Evolutionary conservation across 192 early-diverging fungal genomes (phyloP).

Genomic region (Endogone sp.): DNA sequence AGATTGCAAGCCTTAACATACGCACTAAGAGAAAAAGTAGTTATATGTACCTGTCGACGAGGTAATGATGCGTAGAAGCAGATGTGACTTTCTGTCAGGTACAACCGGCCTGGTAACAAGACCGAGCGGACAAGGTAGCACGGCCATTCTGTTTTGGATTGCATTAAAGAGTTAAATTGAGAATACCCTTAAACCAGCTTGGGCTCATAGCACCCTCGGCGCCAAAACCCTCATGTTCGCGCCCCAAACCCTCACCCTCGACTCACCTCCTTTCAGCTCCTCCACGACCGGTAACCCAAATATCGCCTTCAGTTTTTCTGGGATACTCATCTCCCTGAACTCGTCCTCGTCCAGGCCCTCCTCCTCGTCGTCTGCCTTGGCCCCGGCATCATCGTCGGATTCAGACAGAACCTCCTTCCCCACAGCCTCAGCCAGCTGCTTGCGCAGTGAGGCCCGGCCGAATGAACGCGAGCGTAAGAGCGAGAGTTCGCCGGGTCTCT

Average conservation of each 20-base stretch:
- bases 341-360: not conserved
- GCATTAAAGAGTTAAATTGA: too few relatives aligned
- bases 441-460: constrained; percentile 4
- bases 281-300: constrained; percentile 17
- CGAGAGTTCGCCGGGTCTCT: constrained; percentile 7
- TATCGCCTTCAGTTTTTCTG: constrained; percentile 22
- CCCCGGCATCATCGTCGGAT: not conserved
- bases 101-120: constrained; percentile 58
- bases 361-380: not conserved
- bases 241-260: not conserved
- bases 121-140: constrained; percentile 64
- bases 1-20: not conserved
- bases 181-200: too few relatives aligned
- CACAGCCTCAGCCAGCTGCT: constrained; percentile 25
- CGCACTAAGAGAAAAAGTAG: constrained; percentile 7
- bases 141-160: constrained; percentile 52
- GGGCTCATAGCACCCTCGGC: too few relatives aligned
- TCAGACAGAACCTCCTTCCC: constrained; percentile 4
- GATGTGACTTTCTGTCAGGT: constrained; percentile 56
- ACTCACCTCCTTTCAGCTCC: constrained; percentile 19
- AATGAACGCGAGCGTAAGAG: constrained; percentile 1
- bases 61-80: constrained; percentile 65
- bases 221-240: not conserved
- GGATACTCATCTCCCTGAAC: constrained; percentile 5
- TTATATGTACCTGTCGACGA: constrained; percentile 18